These are phyloP conservation scores for Rosa persica DNA, from an alignment of 306 rosid genomes.

Conservation along the genomic window DNA sequence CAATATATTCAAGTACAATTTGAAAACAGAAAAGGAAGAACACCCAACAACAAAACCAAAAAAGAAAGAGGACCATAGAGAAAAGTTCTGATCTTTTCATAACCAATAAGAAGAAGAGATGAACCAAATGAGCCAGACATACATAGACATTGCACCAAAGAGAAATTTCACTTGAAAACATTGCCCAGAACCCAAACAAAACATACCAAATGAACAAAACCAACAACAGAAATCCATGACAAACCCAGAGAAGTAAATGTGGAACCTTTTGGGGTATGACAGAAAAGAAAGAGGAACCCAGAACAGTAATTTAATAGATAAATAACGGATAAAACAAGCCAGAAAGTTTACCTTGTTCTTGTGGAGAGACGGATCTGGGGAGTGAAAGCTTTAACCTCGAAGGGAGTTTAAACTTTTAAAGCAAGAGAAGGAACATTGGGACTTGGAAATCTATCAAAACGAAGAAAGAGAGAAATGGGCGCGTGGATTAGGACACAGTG, in stretches of 20 bases:
- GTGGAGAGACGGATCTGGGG: slow-evolving; percentile 41
- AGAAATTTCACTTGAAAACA: background rate
- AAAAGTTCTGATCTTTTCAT: background rate
- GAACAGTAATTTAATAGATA: background rate
- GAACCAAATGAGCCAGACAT: background rate
- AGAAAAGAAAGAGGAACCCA: slow-evolving; percentile 8
- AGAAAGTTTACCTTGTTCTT: background rate
- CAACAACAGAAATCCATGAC: background rate
- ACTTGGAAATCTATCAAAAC: background rate
- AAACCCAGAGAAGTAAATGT: slow-evolving; percentile 3
- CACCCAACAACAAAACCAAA: background rate
- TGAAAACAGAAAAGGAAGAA: background rate
- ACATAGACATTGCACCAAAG: background rate
- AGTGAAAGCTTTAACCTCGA: slow-evolving; percentile 17
- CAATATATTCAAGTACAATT: background rate
- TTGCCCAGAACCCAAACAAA: background rate
- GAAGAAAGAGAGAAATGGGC: slow-evolving; percentile 31
- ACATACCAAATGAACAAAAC: background rate
- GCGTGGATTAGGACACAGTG: slow-evolving; percentile 48
- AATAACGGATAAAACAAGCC: slow-evolving; percentile 11
- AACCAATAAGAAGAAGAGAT: slow-evolving; percentile 7
- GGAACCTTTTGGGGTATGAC: background rate
- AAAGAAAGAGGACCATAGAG: slow-evolving; percentile 7
- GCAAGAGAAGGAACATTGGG: slow-evolving; percentile 5
- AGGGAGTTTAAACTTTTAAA: background rate